Evolutionary conservation across 495 filamentous ascomycete species (phyloP), one percentile per base, ranked within the genome.

Genomic region (Penicillium verhagenii): DNA sequence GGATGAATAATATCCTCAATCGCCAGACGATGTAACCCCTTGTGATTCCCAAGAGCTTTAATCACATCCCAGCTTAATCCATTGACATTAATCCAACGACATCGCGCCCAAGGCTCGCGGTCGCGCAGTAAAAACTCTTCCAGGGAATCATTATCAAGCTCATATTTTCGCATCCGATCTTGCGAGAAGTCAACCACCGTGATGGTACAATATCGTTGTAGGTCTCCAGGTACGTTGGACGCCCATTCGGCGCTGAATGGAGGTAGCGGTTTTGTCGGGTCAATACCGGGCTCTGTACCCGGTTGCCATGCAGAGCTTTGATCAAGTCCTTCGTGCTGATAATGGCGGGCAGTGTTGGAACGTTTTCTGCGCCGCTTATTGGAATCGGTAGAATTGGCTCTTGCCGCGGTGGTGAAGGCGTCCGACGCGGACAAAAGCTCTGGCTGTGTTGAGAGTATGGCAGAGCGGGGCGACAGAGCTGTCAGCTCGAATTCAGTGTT

Each of bases 11-110:
- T 61, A 73, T 97, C 93, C 67, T 97, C 92, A 57, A 96, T 83
- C 0, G 79, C 90, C 16, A 97, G 81, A 19, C 84, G 81, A 66
- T 97, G 92, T 8, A 97, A 72, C 33, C 79, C 77, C 61, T 93
- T 92, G 50, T 90, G 71, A 33, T 85, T 85, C 24, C 90, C 90
- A 16, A 96, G 65, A 5, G 76, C 73, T 61, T 88, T 79, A 56
- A 96, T 93, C 14, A 96, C 90, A 71, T 96, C 92, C 90, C 91
- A 96, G 55, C 88, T 92, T n/a, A 96, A 68, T 1, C 93, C 91
- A 68, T 96, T 96, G 59, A 96, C 86, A 61, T 90, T 96, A 70
- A 97, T 92, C 93, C 93, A 97, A 16, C 93, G 80, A 57, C 90
- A 95, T 52, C 80, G 80, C 18, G 82, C 84, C 89, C 90, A 93